A percentile compares a stretch with the other conserved stretches of the same genome.
These are phyloP conservation scores for Caloboletus firmus DNA, from an alignment of 1,284 basidiomycete species.

Conservation along the genomic window DNA sequence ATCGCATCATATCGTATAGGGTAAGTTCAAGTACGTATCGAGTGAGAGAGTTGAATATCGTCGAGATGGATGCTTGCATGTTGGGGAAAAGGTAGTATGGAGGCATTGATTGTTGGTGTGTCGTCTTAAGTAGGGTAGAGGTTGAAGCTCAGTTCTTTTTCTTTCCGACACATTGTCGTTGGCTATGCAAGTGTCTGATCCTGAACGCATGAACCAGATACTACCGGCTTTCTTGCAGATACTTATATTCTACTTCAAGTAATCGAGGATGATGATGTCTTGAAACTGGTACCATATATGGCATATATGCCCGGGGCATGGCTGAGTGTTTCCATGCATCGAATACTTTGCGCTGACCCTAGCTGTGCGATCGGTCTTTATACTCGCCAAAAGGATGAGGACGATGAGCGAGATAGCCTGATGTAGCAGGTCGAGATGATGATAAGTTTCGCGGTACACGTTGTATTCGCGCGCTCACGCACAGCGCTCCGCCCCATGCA, in stretches of 20 bases:
- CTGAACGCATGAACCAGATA: no score
- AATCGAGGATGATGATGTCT: no score
- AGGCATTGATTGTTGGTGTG: neutral
- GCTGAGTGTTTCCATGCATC: no score
- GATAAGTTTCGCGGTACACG: neutral
- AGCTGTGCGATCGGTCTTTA: no score
- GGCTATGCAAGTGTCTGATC: no score
- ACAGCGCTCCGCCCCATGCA: neutral
- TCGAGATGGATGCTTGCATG: constrained; percentile 8
- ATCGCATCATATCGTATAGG: constrained; percentile 17
- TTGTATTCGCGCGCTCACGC: neutral
- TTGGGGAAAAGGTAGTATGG: neutral
- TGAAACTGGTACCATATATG: no score
- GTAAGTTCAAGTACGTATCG: constrained; percentile 11
- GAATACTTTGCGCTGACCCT: no score
- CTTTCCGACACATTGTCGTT: no score
- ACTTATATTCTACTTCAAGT: no score
- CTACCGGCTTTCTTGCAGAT: no score
- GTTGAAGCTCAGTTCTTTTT: no score
- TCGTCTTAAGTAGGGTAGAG: neutral
- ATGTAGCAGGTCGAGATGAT: neutral
- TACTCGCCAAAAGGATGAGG: neutral
- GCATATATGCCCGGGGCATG: no score
- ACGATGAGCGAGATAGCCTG: constrained; percentile 1
- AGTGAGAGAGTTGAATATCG: neutral